Evolutionary conservation across 192 early-diverging fungal genomes (phyloP).

Genomic region (Allomyces arbusculus): DNA sequence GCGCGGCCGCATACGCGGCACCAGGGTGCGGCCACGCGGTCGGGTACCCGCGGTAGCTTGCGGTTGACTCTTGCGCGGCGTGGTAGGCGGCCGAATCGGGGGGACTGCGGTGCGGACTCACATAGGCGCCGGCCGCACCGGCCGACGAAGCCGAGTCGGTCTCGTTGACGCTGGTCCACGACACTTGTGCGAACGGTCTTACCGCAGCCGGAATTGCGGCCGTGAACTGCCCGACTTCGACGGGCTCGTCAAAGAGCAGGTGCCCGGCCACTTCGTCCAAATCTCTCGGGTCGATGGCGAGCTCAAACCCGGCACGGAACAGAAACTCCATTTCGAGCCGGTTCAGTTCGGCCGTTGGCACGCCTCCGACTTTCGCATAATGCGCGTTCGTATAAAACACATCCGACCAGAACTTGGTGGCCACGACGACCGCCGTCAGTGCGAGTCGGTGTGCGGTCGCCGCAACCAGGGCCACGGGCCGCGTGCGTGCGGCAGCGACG

Average conservation of each 20-base stretch:
- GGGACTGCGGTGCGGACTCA: too few relatives aligned
- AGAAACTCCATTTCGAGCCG: conserved; percentile 54
- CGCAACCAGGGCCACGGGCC: conserved; percentile 32
- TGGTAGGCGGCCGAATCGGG: too few relatives aligned
- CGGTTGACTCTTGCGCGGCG: too few relatives aligned
- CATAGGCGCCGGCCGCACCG: too few relatives aligned
- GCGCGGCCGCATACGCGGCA: too few relatives aligned
- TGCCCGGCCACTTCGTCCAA: conserved; percentile 40
- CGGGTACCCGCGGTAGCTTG: too few relatives aligned
- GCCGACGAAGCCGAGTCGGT: too few relatives aligned
- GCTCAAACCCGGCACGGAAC: conserved; percentile 46
- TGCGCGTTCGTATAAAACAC: conserved; percentile 50
- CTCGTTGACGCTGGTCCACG: too few relatives aligned
- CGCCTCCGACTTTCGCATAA: conserved; percentile 55
- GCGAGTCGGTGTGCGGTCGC: conserved; percentile 49
- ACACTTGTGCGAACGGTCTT: too few relatives aligned
- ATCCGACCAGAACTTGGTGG: conserved; percentile 55
- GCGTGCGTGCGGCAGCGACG: conserved; percentile 24
- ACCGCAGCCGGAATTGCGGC: too few relatives aligned
- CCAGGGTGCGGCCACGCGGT: too few relatives aligned
- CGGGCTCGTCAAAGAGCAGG: conserved; percentile 24
- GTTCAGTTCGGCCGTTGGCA: conserved; percentile 47
- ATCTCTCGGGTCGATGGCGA: conserved; percentile 37
- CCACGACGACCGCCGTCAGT: conserved; percentile 46
- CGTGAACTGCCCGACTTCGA: conserved; percentile 1